Evolutionary conservation across 345 rosid species (phyloP).

Genomic region (Gossypium bickii): DNA sequence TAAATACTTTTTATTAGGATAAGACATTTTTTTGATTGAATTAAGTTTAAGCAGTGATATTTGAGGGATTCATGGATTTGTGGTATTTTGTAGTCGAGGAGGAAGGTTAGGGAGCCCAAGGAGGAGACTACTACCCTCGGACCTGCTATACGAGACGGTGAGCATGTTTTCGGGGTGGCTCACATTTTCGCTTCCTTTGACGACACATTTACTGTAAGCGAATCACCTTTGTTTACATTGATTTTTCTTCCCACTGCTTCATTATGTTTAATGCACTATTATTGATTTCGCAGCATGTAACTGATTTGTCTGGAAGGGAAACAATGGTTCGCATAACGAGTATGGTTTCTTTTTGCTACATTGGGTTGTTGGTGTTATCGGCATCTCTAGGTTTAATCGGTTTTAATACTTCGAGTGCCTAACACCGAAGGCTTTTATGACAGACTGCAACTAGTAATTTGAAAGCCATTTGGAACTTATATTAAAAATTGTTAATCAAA

Average conservation of each 20-base stretch:
- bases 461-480: not conserved
- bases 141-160: conserved; percentile 79
- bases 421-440: not conserved
- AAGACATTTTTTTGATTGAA: not conserved
- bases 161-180: conserved; percentile 64
- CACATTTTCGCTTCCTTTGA: conserved; percentile 73
- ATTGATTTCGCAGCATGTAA: conserved; percentile 56
- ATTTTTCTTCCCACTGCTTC: not conserved
- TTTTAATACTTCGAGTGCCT: not conserved
- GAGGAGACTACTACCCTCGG: conserved; percentile 76
- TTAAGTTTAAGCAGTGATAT: too few relatives aligned
- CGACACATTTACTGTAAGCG: conserved; percentile 81
- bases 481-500: not conserved
- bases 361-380: not conserved
- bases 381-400: not conserved
- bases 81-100: conserved; percentile 48
- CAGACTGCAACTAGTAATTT: not conserved
- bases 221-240: too few relatives aligned
- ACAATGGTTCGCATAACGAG: conserved; percentile 88
- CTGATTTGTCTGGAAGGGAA: conserved; percentile 89
- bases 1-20: not conserved
- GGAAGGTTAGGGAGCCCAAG: conserved; percentile 77
- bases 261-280: not conserved
- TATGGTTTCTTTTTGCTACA: conserved; percentile 13
- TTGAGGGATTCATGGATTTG: not conserved